A percentile compares a stretch with the other conserved stretches of the same genome.
Evolutionary conservation across 1,139 yeast species (phyloP).

Genomic region (Yamadazyma triangularis): DNA sequence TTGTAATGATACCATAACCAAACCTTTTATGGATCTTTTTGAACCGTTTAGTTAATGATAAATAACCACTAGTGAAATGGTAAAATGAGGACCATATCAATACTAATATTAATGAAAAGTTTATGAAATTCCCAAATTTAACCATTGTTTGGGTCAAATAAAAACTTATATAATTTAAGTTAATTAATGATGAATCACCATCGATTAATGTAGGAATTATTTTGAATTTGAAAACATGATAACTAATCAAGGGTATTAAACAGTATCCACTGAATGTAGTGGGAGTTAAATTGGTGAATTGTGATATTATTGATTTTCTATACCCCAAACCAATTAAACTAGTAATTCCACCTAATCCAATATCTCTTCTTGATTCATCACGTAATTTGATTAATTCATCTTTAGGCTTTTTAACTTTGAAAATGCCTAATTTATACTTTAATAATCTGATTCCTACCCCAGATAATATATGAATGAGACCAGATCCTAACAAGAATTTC

Average conservation of each 20-base stretch:
- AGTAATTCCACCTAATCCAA: conserved; percentile 59
- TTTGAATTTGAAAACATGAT: conserved; percentile 49
- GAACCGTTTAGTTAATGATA: conserved; percentile 26
- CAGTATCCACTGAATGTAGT: conserved; percentile 58
- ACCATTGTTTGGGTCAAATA: conserved; percentile 24
- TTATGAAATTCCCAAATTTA: conserved; percentile 16
- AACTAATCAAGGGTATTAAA: conserved; percentile 39
- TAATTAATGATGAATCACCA: conserved; percentile 62
- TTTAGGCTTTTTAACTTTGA: conserved; percentile 2
- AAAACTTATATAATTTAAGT: conserved; percentile 50
- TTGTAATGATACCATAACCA: conserved; percentile 29
- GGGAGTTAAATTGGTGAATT: conserved; percentile 35
- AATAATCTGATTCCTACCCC: conserved; percentile 50
- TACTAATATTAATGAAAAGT: conserved; percentile 16
- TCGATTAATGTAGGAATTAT: conserved; percentile 47
- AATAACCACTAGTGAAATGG: conserved; percentile 34
- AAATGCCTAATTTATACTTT: conserved; percentile 13
- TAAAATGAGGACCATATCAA: conserved; percentile 25
- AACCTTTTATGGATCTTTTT: conserved; percentile 26
- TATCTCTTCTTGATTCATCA: conserved; percentile 23
- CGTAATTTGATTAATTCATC: neutral
- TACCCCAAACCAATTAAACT: conserved; percentile 52
- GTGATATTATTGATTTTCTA: conserved; percentile 40
- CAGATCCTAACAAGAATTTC: conserved; percentile 41
- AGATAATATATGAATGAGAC: conserved; percentile 45